phyloP scores from a whole-genome alignment of 352 stramenopile species.

The Phytophthora fragariae region DNA sequence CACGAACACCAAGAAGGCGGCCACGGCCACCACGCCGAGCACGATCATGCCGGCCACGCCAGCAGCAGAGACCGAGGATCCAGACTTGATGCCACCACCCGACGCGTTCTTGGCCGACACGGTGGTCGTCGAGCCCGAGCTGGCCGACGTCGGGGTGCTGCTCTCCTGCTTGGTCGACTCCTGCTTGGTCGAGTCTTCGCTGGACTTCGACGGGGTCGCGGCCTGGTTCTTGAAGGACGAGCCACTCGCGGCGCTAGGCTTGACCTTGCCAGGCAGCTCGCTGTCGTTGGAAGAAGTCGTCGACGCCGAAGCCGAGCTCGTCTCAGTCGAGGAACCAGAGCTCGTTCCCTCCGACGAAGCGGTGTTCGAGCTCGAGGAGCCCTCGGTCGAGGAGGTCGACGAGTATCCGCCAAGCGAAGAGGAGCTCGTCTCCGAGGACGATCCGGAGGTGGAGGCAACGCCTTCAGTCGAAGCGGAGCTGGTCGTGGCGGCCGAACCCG shows the following conservation, averaged over 20 bases:
- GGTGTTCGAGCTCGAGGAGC: conserved; percentile 1
- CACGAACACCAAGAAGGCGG: conserved; percentile 58
- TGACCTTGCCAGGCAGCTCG: conserved; percentile 36
- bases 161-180: conserved; percentile 22
- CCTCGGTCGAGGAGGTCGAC: conserved; percentile 10
- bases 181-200: conserved; percentile 11
- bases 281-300: conserved; percentile 16
- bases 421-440: conserved; percentile 1
- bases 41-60: conserved; percentile 66
- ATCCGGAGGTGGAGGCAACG: conserved; percentile 1
- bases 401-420: not conserved
- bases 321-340: conserved; percentile 17
- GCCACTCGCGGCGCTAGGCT: conserved; percentile 40
- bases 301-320: conserved; percentile 15
- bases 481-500: conserved; percentile 10
- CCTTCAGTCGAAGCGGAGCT: conserved; percentile 14
- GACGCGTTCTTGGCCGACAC: conserved; percentile 59
- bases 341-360: conserved; percentile 8
- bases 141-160: conserved; percentile 1
- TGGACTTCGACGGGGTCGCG: conserved; percentile 20
- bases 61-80: conserved; percentile 46
- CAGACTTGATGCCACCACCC: conserved; percentile 12
- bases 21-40: conserved; percentile 64
- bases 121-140: conserved; percentile 19
- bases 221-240: conserved; percentile 44